These are phyloP conservation scores for Clonostachys solani DNA, from an alignment of 2,329 filamentous ascomycete genomes.

Conservation along the genomic window DNA sequence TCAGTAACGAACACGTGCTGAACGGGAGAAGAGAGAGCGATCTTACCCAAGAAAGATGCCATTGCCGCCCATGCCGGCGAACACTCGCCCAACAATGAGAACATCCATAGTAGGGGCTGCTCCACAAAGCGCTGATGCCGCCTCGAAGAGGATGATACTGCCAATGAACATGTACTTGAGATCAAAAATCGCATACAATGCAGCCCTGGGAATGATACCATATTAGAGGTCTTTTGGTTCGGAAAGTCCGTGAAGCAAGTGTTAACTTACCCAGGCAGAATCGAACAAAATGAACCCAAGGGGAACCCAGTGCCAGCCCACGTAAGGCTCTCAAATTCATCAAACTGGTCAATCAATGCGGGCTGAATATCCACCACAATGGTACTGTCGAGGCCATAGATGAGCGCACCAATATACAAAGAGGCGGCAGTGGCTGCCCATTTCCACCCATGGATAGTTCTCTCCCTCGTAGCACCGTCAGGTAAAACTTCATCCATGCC, in stretches of 20 bases:
- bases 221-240: neutral
- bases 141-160: conserved; percentile 16
- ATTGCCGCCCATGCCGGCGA: conserved; percentile 30
- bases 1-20: too few species aligned
- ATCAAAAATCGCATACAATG: too few species aligned
- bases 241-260: neutral
- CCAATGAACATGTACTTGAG: conserved; percentile 13
- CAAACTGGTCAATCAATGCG: neutral
- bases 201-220: neutral
- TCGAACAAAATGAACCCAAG: too few species aligned
- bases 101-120: conserved; percentile 35
- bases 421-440: too few species aligned
- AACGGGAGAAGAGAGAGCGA: too few species aligned
- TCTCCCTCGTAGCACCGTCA: too few species aligned
- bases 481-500: too few species aligned
- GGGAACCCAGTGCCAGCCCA: too few species aligned
- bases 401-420: conserved; percentile 10
- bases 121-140: conserved; percentile 30
- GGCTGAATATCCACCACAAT: conserved; percentile 37
- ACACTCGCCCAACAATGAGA: conserved; percentile 38
- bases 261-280: neutral
- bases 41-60: conserved; percentile 20
- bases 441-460: too few species aligned
- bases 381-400: conserved; percentile 40
- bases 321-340: too few species aligned